Evolutionary conservation across 2,329 filamentous ascomycete genomes (phyloP), one percentile per base, ranked within the genome.

Genomic region (Aureobasidium lini): DNA sequence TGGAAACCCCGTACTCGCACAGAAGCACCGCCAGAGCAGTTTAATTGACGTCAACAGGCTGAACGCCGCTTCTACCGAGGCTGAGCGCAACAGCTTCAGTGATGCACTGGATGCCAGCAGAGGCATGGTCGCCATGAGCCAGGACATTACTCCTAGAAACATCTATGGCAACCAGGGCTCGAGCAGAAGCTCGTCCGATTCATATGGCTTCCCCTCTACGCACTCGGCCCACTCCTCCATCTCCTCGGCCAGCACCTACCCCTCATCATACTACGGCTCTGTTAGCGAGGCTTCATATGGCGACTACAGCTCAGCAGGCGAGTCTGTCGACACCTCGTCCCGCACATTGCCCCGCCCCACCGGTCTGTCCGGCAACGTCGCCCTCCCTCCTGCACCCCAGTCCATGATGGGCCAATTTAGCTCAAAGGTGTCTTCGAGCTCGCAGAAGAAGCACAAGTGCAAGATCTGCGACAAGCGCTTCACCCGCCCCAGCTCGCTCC

Each of bases 321-420:
- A 96, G 68, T 83, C 81, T 62, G 89, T 95, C 61, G 90, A 93
- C 69, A 85, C 87, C 5, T 82, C 89, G 59, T 91, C 90, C 53
- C 83, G 92, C 66, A 93, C 90, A n/a, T 79, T 96, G 2, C 91
- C 92, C 1, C 82, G 90, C 57, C 90, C 91, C 1, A 85, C 85
- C 29, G 86, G 83, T 39, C 76, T 88, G 13, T 70, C 87, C 60
- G 79, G 79, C 29, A 77, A 77, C 44, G 54, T 57, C 15, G 84
- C 81, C 60, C 81, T 86, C 34, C 90, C 90, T 1, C 90, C 91
- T 1, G 90, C 90, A 16, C 92, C 91, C 1, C 89, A 95, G 71
- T 95, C 92, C 0, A 96, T 99, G 91, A 99, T 99, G 94, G 86
- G 90, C 56, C 92, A 95, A 69, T 97, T 97, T 77, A 96, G 90